Conservation (phyloP, 257 asterid species). For the Datura wrightii region DNA sequence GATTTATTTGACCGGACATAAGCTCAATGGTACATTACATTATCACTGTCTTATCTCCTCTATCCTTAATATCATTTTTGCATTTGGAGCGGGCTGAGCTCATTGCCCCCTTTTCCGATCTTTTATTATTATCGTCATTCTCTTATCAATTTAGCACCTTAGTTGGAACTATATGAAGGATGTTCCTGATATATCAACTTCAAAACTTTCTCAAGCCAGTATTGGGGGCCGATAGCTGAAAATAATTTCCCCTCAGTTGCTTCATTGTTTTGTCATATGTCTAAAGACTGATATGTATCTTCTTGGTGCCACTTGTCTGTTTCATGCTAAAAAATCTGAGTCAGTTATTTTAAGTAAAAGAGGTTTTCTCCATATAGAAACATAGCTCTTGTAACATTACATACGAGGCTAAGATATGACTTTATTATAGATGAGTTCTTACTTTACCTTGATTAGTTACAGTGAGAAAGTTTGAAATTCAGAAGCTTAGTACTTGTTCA, state of each 20-base stretch:
- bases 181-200: background rate
- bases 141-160: background rate
- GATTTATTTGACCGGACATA: background rate
- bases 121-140: background rate
- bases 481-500: background rate
- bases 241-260: background rate
- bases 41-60: background rate
- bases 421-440: background rate
- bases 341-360: background rate
- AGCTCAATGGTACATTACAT: background rate
- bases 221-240: background rate
- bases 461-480: background rate
- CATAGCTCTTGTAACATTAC: background rate
- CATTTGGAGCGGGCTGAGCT: background rate
- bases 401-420: background rate
- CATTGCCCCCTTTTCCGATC: background rate
- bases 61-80: constrained; percentile 19
- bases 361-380: background rate
- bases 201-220: constrained; percentile 19
- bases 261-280: background rate
- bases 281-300: background rate
- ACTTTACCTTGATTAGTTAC: background rate
- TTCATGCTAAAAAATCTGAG: background rate
- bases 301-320: background rate
- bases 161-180: constrained; percentile 14